These are phyloP conservation scores for Teunomyces barrocoloradensis DNA, from an alignment of 805 yeast species.

Conservation along the genomic window DNA sequence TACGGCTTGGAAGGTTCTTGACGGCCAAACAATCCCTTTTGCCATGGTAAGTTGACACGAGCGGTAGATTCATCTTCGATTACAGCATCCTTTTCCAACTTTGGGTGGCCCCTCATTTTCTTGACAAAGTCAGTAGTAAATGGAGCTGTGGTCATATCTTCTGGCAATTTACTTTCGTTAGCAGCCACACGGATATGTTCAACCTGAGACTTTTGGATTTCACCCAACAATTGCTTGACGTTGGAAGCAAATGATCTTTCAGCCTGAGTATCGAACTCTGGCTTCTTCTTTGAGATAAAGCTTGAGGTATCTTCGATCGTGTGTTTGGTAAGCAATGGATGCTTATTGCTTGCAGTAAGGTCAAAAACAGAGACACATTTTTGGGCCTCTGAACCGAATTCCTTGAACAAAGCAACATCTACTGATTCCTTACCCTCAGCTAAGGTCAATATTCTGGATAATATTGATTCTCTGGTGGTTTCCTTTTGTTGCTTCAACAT, in stretches of 20 bases:
- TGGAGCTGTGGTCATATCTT: constrained; percentile 24
- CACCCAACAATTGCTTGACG: constrained; percentile 36
- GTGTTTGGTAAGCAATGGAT: constrained; percentile 19
- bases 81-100: constrained; percentile 44
- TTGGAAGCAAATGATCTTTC: constrained; percentile 32
- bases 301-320: constrained; percentile 19
- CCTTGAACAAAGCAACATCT: constrained; percentile 14
- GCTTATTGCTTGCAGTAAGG: constrained; percentile 26
- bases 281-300: constrained; percentile 32
- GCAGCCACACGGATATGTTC: constrained; percentile 32
- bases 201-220: constrained; percentile 32
- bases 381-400: constrained; percentile 24
- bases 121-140: constrained; percentile 26
- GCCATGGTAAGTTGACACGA: constrained; percentile 73
- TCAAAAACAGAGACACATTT: constrained; percentile 36
- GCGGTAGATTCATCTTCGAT: constrained; percentile 50
- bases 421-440: constrained; percentile 25
- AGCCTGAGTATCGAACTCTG: constrained; percentile 27
- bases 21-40: constrained; percentile 74
- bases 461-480: constrained; percentile 46
- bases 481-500: constrained; percentile 43
- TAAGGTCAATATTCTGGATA: constrained; percentile 40
- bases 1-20: constrained; percentile 72
- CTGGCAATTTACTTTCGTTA: constrained; percentile 26
- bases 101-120: constrained; percentile 29